Conservation (phyloP, 2,329 filamentous ascomycete genomes). For the Boeremia lycopersici region DNA sequence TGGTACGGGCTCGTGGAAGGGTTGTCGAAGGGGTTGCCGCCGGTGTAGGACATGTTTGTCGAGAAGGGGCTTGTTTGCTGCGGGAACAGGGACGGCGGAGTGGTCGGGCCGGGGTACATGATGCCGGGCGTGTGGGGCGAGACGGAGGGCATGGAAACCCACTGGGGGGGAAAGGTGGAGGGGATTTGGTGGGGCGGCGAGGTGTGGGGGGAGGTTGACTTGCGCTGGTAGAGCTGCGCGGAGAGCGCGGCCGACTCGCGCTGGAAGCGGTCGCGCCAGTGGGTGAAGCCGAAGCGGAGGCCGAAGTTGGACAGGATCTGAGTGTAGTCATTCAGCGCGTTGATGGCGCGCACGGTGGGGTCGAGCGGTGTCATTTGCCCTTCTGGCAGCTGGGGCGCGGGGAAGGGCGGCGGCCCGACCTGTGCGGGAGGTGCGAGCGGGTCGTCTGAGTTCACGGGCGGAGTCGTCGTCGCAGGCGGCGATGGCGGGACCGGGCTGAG, state of each 20-base stretch:
- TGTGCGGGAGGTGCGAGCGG: constrained; percentile 43
- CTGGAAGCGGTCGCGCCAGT: constrained; percentile 57
- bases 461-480: constrained; percentile 40
- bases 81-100: constrained; percentile 37
- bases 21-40: constrained; percentile 29
- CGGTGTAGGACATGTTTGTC: constrained; percentile 36
- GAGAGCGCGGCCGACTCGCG: constrained; percentile 51
- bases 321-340: constrained; percentile 55
- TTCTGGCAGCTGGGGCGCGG: constrained; percentile 33
- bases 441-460: constrained; percentile 38
- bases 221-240: constrained; percentile 50
- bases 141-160: constrained; percentile 32
- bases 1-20: constrained; percentile 23
- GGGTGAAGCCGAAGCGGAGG: constrained; percentile 56
- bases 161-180: constrained; percentile 32
- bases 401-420: constrained; percentile 41
- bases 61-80: constrained; percentile 38
- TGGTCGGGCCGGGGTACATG: constrained; percentile 37
- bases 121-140: constrained; percentile 33
- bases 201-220: constrained; percentile 30
- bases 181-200: constrained; percentile 30
- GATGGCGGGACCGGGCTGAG: constrained; percentile 51
- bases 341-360: constrained; percentile 50
- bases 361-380: constrained; percentile 36
- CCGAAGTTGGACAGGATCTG: constrained; percentile 54